Base-by-base conservation (phyloP, 2,329 filamentous ascomycete genomes). In the Colletotrichum trifolii region DNA sequence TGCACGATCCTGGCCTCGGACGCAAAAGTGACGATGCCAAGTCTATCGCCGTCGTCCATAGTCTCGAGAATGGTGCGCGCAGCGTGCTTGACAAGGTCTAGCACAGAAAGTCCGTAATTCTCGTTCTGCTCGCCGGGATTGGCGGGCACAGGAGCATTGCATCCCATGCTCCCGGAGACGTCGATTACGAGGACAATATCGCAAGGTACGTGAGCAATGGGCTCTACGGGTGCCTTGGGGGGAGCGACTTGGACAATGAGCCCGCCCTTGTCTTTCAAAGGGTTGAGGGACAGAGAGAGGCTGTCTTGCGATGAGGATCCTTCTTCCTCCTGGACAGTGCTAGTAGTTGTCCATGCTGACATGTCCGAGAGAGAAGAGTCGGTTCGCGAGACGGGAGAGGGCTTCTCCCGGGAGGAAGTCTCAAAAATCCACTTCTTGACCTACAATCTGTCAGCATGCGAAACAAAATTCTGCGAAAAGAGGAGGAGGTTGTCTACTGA, bases 181-280 rank as follows among this genome's bases (percentile, higher is more conserved):
- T 89, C 87, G 58, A 89, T 87, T 13, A 86, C 86, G 3, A 89
- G 79, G 2, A 88, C 86, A 38, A 89, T 84, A 66, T 89, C 87
- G 71, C 84, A 87, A 2, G 85, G 82, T 0, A 83, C 77, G 70
- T 85, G 83, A 7, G 70, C 60, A 0, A 76, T 66, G 0, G 68
- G 25, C 2, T 69, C 15, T 0, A 45, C 35, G 1, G 82, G 82
- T 7, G 71, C 58, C 3, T 46, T 72, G 0, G 84, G 85, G 0
- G 84, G 82, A 5, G 78, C 72, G 10, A 87, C 73, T 50, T 79
- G 82, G 68, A 85, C 71, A 4, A 87, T 56, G 2, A 86, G 69
- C 1, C 80, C 81, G 9, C 82, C 74, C 2, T 71, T 69, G 3
- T 71, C 69, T 0, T 75, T 68, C 4, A 83, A 62, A 0, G 81